Evolutionary conservation across 345 rosid genomes (phyloP), one percentile per base, ranked within the genome.

Genomic region (Eucalyptus cloeziana): DNA sequence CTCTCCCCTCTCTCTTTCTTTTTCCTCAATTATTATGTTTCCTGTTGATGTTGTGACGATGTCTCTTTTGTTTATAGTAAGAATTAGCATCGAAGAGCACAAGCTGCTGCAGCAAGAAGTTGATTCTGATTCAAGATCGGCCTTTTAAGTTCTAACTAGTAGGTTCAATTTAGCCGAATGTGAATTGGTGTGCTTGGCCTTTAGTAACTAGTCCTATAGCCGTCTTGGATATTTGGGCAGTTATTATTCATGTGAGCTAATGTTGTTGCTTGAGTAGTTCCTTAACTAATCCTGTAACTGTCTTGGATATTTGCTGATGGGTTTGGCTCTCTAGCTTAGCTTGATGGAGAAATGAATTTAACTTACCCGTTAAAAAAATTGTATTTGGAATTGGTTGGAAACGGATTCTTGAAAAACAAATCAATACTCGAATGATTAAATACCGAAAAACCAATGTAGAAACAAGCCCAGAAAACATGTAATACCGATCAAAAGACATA

Each of bases 401-500:
- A 51, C 1, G 0, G 9, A 51, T 17, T 51, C 22, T 3, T 51
- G 2, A 51, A 51, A 51, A 51, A 17, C 54, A 51, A 51, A 51
- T 51, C 1, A 4, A 51, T 51, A 51, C 22, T 51, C 54, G 16
- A 51, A 17, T 51, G 54, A 51, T 51, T 17, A 51, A 51, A 51
- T 51, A 17, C 54, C 2, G 0, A 51, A 51, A 16, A 51, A 51
- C 17, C 54, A 51, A 51, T 51, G 15, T 0, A 0, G 21, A 51
- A 51, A 51, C 8, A 51, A 6, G 54, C 21, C 1, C 3, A 50
- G 0, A 3, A 50, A 50, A 50, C 1, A 50, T 50, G 2, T 16
- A 0, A 51, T 3, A 1, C 21, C 21, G 3, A 51, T 16, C 1
- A 51, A 16, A 51, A 16, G 52, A 16, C 6, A 50, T 50, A 16